A percentile compares a stretch with the other conserved stretches of the same genome.
phyloP scores from a whole-genome alignment of 2,329 filamentous ascomycete species.

The Penicillium glabrum region DNA sequence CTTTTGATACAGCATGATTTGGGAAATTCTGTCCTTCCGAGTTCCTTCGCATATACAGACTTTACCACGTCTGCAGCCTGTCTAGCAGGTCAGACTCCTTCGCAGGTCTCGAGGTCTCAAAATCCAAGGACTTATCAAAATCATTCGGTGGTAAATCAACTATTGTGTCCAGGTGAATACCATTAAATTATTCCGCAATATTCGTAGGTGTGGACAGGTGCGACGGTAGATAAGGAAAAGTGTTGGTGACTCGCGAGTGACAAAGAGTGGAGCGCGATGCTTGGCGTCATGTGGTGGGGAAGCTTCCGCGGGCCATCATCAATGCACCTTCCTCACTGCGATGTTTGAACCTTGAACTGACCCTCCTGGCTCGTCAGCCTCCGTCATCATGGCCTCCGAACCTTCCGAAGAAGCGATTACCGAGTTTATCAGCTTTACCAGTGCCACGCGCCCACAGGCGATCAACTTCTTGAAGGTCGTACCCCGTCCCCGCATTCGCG shows the following conservation, averaged over 20 bases:
- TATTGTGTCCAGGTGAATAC: too few relatives aligned
- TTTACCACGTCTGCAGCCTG: too few relatives aligned
- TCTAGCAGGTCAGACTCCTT: too few relatives aligned
- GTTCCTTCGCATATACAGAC: too few relatives aligned
- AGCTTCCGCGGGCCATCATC: slow-evolving; percentile 5
- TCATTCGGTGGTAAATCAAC: too few relatives aligned
- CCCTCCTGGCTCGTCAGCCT: not conserved
- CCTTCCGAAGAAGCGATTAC: slow-evolving; percentile 42
- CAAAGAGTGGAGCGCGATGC: slow-evolving; percentile 9
- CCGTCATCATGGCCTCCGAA: slow-evolving; percentile 34
- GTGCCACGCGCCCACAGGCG: slow-evolving; percentile 40
- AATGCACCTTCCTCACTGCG: not conserved
- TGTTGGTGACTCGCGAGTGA: not conserved
- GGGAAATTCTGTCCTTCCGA: too few relatives aligned
- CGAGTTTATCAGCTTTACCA: slow-evolving; percentile 44
- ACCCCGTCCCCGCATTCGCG: not conserved
- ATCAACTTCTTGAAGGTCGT: slow-evolving; percentile 43
- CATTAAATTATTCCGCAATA: too few relatives aligned
- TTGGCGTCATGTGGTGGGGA: slow-evolving; percentile 30
- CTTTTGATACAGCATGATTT: too few relatives aligned
- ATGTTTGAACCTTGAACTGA: slow-evolving; percentile 4
- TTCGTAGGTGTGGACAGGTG: not conserved
- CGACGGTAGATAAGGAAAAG: not conserved
- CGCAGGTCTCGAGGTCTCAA: too few relatives aligned
- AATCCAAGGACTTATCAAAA: too few relatives aligned